Evolutionary conservation across 345 rosid species (phyloP).

Genomic region (Citrus maxima): DNA sequence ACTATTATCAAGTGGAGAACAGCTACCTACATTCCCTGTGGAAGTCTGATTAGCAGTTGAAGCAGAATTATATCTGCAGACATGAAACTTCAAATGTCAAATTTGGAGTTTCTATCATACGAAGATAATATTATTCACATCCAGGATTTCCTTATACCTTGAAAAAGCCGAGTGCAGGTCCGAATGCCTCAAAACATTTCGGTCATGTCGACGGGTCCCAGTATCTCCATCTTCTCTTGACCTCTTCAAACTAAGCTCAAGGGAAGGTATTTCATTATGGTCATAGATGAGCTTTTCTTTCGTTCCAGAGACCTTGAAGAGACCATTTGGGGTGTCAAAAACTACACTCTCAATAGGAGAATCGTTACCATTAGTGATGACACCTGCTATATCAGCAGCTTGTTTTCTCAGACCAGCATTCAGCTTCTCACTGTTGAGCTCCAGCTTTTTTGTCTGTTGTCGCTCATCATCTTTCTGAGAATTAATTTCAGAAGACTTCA

Average conservation of each 20-base stretch:
- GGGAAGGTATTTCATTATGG: constrained; percentile 32
- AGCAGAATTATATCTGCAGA: constrained; percentile 40
- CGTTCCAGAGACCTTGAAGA: constrained; percentile 15
- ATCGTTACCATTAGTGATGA: constrained; percentile 12
- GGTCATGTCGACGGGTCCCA: constrained; percentile 24
- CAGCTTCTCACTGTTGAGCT: constrained; percentile 25
- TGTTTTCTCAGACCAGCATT: constrained; percentile 20
- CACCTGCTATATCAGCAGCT: constrained; percentile 20
- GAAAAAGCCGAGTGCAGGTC: constrained; percentile 50
- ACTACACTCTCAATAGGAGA: constrained; percentile 24
- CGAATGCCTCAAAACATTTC: constrained; percentile 41
- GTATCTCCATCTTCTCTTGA: constrained; percentile 27
- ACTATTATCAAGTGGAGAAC: constrained; percentile 41
- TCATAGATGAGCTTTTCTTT: constrained; percentile 25
- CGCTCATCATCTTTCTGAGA: constrained; percentile 24
- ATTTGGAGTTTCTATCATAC: constrained; percentile 4
- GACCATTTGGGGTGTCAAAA: constrained; percentile 15
- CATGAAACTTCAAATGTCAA: constrained; percentile 4
- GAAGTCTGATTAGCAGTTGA: constrained; percentile 36
- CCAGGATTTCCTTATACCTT: constrained; percentile 27
- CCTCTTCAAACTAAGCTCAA: constrained; percentile 47
- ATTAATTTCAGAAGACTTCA: constrained; percentile 22
- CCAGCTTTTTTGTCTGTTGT: constrained; percentile 18
- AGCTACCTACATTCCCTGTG: constrained; percentile 35
- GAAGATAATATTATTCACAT: not conserved